A percentile compares a stretch with the other conserved stretches of the same genome.
phyloP scores from a whole-genome alignment of 257 asterid genomes.

The Solanum chiquidenum region DNA sequence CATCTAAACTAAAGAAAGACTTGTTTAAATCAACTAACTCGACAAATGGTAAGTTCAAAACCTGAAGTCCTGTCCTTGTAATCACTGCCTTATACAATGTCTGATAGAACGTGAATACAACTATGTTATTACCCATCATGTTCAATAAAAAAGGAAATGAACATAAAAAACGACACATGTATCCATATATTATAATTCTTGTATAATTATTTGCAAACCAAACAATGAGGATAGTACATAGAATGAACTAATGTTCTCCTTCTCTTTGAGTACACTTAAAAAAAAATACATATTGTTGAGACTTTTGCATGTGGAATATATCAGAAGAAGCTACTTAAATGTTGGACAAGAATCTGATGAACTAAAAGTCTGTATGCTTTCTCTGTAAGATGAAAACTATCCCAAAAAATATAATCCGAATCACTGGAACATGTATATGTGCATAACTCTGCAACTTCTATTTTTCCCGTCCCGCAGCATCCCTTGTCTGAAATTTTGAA shows the following conservation, averaged over 20 bases:
- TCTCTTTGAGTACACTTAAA: neutral
- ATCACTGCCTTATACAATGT: constrained; percentile 5
- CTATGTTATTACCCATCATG: neutral
- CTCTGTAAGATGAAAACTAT: constrained; percentile 5
- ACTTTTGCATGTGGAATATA: neutral
- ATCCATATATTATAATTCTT: neutral
- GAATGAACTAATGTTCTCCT: neutral
- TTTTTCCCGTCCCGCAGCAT: constrained; percentile 4
- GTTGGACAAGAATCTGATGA: neutral
- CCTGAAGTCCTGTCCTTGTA: constrained; percentile 45
- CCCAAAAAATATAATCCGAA: constrained; percentile 4
- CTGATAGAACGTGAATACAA: neutral
- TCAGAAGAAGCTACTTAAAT: neutral
- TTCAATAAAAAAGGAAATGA: neutral
- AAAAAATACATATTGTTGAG: too few species aligned
- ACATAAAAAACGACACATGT: neutral
- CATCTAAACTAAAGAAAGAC: constrained; percentile 7
- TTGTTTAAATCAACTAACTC: constrained; percentile 57
- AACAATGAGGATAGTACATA: neutral
- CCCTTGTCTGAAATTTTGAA: neutral
- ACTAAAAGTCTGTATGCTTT: neutral
- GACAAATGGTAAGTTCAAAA: constrained; percentile 44
- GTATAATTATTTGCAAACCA: neutral
- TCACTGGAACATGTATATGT: constrained; percentile 1
- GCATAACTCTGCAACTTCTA: constrained; percentile 3